phyloP scores from a whole-genome alignment of 306 rosid species.

The Vigna angularis region DNA sequence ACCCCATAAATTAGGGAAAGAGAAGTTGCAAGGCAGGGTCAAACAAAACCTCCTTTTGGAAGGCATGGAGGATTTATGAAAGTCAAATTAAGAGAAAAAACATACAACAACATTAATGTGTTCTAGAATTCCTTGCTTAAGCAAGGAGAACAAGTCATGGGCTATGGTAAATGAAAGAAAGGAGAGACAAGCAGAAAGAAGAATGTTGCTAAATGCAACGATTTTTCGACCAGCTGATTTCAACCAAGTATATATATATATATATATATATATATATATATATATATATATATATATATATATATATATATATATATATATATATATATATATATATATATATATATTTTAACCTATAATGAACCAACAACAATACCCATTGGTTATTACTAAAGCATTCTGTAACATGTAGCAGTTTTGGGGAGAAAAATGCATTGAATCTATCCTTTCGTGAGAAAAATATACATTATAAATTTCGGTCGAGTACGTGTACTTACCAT shows the following conservation, averaged over 20 bases:
- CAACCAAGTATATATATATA: no score
- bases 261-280: no score
- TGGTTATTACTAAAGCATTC: neutral
- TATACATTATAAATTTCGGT: neutral
- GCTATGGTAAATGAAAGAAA: neutral
- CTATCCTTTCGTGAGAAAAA: slow-evolving; percentile 32
- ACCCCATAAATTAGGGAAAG: slow-evolving; percentile 29
- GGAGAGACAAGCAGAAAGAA: neutral
- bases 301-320: no score
- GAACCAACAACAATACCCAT: neutral
- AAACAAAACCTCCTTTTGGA: slow-evolving; percentile 39
- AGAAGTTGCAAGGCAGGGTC: slow-evolving; percentile 28
- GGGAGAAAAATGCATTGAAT: slow-evolving; percentile 28
- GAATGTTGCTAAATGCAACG: neutral
- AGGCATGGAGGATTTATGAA: slow-evolving; percentile 28
- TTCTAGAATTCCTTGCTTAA: slow-evolving; percentile 39
- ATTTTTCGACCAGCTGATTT: neutral
- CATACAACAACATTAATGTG: neutral
- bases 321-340: no score
- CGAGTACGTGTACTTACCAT: neutral
- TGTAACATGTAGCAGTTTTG: neutral
- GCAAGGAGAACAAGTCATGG: slow-evolving; percentile 30
- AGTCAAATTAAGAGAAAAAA: slow-evolving; percentile 33
- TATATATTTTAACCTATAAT: neutral
- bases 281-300: no score